Conservation (phyloP, 352 stramenopile genomes). For the Pythium monospermum region DNA sequence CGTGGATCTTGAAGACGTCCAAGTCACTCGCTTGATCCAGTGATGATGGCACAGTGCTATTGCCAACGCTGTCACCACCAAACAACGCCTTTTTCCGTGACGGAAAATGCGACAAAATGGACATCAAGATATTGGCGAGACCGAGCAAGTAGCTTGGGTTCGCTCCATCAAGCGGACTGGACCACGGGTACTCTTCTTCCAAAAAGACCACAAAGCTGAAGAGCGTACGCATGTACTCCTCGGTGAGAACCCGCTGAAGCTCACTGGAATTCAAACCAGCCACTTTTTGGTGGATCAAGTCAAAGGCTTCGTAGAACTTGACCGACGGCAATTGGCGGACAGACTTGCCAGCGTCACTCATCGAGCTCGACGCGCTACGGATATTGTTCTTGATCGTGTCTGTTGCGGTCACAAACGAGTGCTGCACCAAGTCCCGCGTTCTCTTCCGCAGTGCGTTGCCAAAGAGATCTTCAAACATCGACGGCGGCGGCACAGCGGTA, state of each 20-base stretch:
- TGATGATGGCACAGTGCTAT: too few species aligned
- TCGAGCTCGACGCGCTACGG: slow-evolving; percentile 28
- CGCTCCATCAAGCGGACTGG: neutral
- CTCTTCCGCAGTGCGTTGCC: slow-evolving; percentile 52
- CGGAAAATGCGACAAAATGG: slow-evolving; percentile 51
- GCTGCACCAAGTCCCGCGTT: slow-evolving; percentile 67
- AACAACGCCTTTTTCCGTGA: slow-evolving; percentile 44
- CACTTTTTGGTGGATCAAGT: slow-evolving; percentile 62
- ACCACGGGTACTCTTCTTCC: slow-evolving; percentile 50
- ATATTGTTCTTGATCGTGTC: slow-evolving; percentile 67
- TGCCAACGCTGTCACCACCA: too few species aligned
- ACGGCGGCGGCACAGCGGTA: neutral
- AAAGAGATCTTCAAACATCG: slow-evolving; percentile 61
- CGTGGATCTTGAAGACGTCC: slow-evolving; percentile 2
- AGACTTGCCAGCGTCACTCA: slow-evolving; percentile 16
- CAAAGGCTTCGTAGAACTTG: slow-evolving; percentile 78
- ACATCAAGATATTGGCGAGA: slow-evolving; percentile 66
- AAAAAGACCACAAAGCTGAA: slow-evolving; percentile 72
- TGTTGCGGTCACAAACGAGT: slow-evolving; percentile 70
- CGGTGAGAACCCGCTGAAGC: slow-evolving; percentile 64
- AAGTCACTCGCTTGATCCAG: neutral
- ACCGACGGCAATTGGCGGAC: slow-evolving; percentile 36
- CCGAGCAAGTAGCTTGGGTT: slow-evolving; percentile 37
- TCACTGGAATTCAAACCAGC: slow-evolving; percentile 61
- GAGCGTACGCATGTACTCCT: slow-evolving; percentile 72